These are phyloP conservation scores for Hibiscus trionum DNA, from an alignment of 345 rosid species.

Conservation along the genomic window DNA sequence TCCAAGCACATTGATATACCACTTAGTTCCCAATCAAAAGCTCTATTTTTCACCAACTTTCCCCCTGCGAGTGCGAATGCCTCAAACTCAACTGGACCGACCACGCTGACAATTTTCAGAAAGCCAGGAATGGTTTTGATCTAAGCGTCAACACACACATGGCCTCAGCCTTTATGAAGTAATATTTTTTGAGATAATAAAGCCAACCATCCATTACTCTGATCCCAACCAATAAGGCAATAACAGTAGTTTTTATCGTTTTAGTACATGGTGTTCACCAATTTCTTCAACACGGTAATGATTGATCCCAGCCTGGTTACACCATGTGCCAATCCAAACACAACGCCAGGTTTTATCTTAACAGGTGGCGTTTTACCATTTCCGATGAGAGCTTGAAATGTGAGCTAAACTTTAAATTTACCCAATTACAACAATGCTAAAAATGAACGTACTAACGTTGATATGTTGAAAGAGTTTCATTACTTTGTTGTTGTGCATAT, in stretches of 20 bases:
- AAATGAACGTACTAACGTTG: no score
- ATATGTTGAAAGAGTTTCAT: no score
- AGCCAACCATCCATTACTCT: not conserved
- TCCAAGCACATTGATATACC: not conserved
- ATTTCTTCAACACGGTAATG: not conserved
- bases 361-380: not conserved
- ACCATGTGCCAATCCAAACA: not conserved
- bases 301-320: not conserved
- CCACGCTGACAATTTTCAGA: not conserved
- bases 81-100: not conserved
- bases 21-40: not conserved
- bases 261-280: not conserved
- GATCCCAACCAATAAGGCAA: not conserved
- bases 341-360: not conserved
- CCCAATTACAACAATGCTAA: no score
- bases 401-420: not conserved
- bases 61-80: not conserved
- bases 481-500: no score
- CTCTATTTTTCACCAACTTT: not conserved
- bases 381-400: not conserved
- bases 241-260: not conserved
- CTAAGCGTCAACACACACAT: not conserved
- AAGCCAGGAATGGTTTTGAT: not conserved
- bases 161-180: no score
- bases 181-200: not conserved